Evolutionary conservation across 345 rosid genomes (phyloP), one percentile per base, ranked within the genome.

Genomic region (Dipteronia dyeriana): DNA sequence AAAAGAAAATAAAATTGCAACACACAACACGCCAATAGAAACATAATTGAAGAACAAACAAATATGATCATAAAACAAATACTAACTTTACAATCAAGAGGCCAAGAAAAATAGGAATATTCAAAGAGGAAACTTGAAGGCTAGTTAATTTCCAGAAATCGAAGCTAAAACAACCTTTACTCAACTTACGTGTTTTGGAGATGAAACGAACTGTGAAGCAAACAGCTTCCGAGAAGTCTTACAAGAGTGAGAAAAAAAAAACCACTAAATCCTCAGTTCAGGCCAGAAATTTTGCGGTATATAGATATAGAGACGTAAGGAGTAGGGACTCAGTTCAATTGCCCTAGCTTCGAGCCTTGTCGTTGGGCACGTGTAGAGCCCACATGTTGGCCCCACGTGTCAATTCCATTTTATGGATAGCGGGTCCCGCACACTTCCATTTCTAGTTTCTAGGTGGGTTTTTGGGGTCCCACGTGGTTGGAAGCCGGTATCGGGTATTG

Each of bases 151-250:
- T 53, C 5, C 31, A 43, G 57, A 26, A 17, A 74, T 1, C 9
- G 29, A 29, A 65, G 62, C 57, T 16, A 1, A 69, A 13, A 84
- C 20, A 53, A 53, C 57, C 11, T 53, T 16, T 16, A 8, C 25
- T 59, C 26, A 62, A 70, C 79, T 82, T 78, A 82, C 85, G 69
- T 81, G 78, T 49, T 2, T 47, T 3, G 9, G 76, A 78, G 82
- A 71, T 67, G 71, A 74, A 23, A 75, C 69, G 51, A 61, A 43
- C 68, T 54, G 70, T 64, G 77, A 82, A 73, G 74, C 77, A 23
- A 74, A 64, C 13, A 45, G 38, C 51, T 73, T 20, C n/a, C 22
- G 75, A 38, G 31, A 60, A 43, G 54, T 41, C 54, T 59, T 73
- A 65, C 7, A 53, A 49, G 6, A 53, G 5, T 53, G n/a, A 61